These are phyloP conservation scores for Metarhizium robertsii DNA, from an alignment of 2,329 filamentous ascomycete genomes.

Conservation along the genomic window DNA sequence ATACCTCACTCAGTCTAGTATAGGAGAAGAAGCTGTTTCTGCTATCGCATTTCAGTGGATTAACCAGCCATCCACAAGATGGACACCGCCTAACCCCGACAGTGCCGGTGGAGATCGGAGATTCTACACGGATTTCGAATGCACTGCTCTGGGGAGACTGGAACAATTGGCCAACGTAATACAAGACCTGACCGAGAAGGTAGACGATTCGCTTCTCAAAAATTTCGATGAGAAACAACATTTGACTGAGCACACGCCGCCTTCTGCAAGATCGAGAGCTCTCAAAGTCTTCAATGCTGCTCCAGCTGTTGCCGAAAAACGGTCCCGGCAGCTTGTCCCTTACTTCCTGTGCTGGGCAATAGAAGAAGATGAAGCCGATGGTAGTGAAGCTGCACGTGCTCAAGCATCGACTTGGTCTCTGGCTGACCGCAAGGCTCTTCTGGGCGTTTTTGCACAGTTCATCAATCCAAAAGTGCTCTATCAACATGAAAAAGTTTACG, in stretches of 20 bases:
- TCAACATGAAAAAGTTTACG: slow-evolving; percentile 65
- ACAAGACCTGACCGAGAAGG: slow-evolving; percentile 41
- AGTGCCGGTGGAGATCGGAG: slow-evolving; percentile 23
- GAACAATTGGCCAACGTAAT: slow-evolving; percentile 40
- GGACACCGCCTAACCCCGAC: slow-evolving; percentile 34
- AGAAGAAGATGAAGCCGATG: slow-evolving; percentile 32
- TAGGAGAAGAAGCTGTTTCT: slow-evolving; percentile 64
- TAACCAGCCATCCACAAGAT: slow-evolving; percentile 43
- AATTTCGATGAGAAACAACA: slow-evolving; percentile 58
- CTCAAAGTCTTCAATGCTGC: slow-evolving; percentile 67
- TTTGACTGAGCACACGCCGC: slow-evolving; percentile 37
- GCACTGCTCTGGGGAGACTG: slow-evolving; percentile 61
- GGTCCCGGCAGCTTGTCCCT: slow-evolving; percentile 76
- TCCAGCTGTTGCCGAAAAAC: slow-evolving; percentile 73
- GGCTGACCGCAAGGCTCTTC: slow-evolving; percentile 74
- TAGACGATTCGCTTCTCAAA: slow-evolving; percentile 48
- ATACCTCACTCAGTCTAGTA: slow-evolving; percentile 59
- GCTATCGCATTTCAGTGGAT: slow-evolving; percentile 74
- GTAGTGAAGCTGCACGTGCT: slow-evolving; percentile 23
- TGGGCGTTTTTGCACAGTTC: slow-evolving; percentile 77
- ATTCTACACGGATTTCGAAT: slow-evolving; percentile 69
- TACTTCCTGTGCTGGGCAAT: slow-evolving; percentile 75
- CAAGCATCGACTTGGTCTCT: slow-evolving; percentile 52
- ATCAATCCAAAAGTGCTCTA: slow-evolving; percentile 78
- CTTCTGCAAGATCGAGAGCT: slow-evolving; percentile 63